These are phyloP conservation scores for Fagus sylvatica DNA, from an alignment of 306 rosid genomes.

Conservation along the genomic window DNA sequence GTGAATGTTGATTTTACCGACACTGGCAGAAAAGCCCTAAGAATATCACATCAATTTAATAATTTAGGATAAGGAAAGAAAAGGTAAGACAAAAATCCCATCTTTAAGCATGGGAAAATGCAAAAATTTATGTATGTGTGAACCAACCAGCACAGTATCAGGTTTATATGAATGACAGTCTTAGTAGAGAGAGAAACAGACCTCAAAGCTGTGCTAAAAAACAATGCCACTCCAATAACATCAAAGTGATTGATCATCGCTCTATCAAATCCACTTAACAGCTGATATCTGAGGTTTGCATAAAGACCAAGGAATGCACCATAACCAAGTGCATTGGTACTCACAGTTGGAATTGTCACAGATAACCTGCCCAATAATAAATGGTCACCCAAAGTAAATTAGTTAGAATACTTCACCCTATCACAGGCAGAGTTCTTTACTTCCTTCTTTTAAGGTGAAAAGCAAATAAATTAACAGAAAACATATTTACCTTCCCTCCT, in stretches of 20 bases:
- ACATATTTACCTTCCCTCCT: constrained; percentile 72
- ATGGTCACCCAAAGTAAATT: background rate
- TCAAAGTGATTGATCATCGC: constrained; percentile 84
- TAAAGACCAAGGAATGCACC: constrained; percentile 99
- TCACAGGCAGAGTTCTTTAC: constrained; percentile 3
- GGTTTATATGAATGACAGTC: constrained; percentile 7
- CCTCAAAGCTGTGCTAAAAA: constrained; percentile 89
- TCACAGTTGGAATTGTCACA: constrained; percentile 78
- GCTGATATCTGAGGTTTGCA: constrained; percentile 92
- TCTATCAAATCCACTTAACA: constrained; percentile 87
- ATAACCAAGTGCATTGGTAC: constrained; percentile 84
- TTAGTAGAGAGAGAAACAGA: constrained; percentile 24
- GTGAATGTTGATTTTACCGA: background rate
- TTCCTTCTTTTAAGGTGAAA: background rate
- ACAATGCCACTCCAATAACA: constrained; percentile 87
- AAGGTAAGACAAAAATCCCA: background rate
- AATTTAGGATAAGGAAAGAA: too few species aligned
- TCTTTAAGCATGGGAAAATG: background rate
- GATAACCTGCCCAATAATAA: constrained; percentile 66
- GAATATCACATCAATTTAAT: background rate
- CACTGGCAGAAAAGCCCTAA: background rate
- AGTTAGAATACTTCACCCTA: constrained; percentile 19
- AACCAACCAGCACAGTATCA: background rate
- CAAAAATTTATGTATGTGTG: background rate
- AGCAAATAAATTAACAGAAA: constrained; percentile 10